Base-by-base conservation (phyloP, 495 filamentous ascomycete species). In the Penicillium salamii region DNA sequence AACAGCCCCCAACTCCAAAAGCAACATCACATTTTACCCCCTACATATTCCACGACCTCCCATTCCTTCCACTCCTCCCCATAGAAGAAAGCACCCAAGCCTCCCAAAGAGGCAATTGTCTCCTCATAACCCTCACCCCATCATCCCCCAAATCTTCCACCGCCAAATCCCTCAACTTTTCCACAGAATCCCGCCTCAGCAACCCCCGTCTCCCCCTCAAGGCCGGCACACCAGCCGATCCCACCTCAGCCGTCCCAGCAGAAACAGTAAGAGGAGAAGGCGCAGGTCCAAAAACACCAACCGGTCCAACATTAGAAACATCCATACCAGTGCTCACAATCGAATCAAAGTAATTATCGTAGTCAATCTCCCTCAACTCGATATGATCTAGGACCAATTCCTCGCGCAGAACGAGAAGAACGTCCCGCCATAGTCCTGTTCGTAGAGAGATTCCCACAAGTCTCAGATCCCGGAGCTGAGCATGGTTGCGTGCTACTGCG, bases 341-440 rank as follows among this genome's bases (percentile, higher is more conserved):
- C 7, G 69, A 59, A 50, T 85, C 80, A 43, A 84, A 80, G 47
- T 81, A 69, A 14, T 56, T 65, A 4, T 72, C 75, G 50, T 89
- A 89, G 47, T 81, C 78, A 31, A 87, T 80, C 31, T 79, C 70
- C 14, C 79, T 70, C 13, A 88, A 64, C 45, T 81, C 80, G 20
- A 88, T 69, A 61, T 78, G 81, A 14, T 85, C 76, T 4, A 88
- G 61, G 12, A 15, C 74, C 62, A 77, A 88, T 82, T 84, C 77
- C 4, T 74, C 62, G 20, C 81, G 73, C 7, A 89, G 70, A 5
- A 76, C 69, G 5, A 62, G 52, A 0, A 88, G 70, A 0, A 89
- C 74, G 48, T 86, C 77, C 46, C 72, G 69, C 86, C 86, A 89
- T 24, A 68, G 66, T 19, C 78, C 78, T 2, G 80, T 67, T 37